A percentile compares a stretch with the other conserved stretches of the same genome.
These are phyloP conservation scores for Maudiozyma bulderi DNA, from an alignment of 805 yeast species.

Conservation along the genomic window DNA sequence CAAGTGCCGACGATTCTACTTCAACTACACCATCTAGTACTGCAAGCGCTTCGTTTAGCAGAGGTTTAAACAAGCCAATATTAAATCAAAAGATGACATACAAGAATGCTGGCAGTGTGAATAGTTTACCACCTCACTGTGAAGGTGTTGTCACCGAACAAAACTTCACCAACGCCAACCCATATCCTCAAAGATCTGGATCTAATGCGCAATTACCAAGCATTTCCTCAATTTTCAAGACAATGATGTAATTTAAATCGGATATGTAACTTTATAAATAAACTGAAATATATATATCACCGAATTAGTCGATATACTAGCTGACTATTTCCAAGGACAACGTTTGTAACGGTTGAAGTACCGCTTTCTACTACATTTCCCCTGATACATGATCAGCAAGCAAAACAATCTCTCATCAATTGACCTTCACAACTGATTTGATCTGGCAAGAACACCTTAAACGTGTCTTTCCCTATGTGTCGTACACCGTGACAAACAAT, in stretches of 20 bases:
- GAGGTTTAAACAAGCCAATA: neutral
- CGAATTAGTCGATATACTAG: too few relatives aligned
- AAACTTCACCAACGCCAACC: neutral
- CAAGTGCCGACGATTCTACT: slow-evolving; percentile 5
- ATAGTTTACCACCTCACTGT: neutral
- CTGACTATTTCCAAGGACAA: too few relatives aligned
- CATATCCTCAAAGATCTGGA: neutral
- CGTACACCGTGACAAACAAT: too few relatives aligned
- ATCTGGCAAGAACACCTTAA: too few relatives aligned
- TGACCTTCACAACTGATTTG: too few relatives aligned
- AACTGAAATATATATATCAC: too few relatives aligned
- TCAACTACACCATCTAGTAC: slow-evolving; percentile 2
- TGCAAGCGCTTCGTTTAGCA: neutral
- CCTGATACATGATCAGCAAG: too few relatives aligned
- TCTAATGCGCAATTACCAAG: slow-evolving; percentile 17
- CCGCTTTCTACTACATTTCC: too few relatives aligned
- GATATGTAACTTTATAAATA: too few relatives aligned
- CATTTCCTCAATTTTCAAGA: slow-evolving; percentile 12
- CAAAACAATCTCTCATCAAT: too few relatives aligned
- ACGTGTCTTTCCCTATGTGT: too few relatives aligned
- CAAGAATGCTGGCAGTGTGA: neutral
- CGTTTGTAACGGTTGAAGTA: too few relatives aligned
- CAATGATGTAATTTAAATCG: neutral
- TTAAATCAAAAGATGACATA: neutral
- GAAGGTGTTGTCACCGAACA: neutral